Evolutionary conservation across 1,284 basidiomycete species (phyloP), one percentile per base, ranked within the genome.

Genomic region (Rhodotorula sp.): DNA sequence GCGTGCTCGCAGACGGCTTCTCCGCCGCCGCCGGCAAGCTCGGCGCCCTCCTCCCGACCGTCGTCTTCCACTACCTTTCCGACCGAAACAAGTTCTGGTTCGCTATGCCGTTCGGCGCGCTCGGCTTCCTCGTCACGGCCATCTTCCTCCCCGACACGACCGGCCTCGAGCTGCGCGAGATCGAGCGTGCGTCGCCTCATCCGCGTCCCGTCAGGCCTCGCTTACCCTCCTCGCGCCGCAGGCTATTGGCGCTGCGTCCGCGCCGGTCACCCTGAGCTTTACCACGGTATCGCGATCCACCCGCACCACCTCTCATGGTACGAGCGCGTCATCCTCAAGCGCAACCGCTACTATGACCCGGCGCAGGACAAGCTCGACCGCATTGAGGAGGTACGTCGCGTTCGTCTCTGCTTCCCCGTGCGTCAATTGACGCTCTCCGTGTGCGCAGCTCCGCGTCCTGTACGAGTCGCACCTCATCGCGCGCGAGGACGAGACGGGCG

Each of bases 241-340:
- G 56, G 56, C 0, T 85, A 85, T 82, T 86, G 85, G 85, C 79
- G 81, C 22, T 84, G 82, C 70, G 85, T 86, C 53, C 80, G 84
- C 27, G 78, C 81, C 57, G 85, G 85, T n/a, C 80, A 81, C 36
- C 80, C 81, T 34, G 70, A 80, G 36, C 83, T 85, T 57, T 86
- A 86, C 81, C 85, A 86, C 80, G 85, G 85, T 68, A 83, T 86
- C 67, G 85, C 85, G 41, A 81, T 86, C 56, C 84, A 86, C 81
- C 85, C 83, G 21, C 80, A 85, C 41, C 85, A 86, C 80, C 78
- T 86, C 22, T 82, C 81, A 46, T 78, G 81, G 69, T 86, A 78
- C 71, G 85, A 86, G 80, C 81, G 60, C 12, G 37, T 44, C 48
- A 81, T 86, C 27, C 81, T 85, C 71, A 85, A 85, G 80, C 80